phyloP scores from a whole-genome alignment of 805 yeast genomes.

The Isabelozyma gotoi region DNA sequence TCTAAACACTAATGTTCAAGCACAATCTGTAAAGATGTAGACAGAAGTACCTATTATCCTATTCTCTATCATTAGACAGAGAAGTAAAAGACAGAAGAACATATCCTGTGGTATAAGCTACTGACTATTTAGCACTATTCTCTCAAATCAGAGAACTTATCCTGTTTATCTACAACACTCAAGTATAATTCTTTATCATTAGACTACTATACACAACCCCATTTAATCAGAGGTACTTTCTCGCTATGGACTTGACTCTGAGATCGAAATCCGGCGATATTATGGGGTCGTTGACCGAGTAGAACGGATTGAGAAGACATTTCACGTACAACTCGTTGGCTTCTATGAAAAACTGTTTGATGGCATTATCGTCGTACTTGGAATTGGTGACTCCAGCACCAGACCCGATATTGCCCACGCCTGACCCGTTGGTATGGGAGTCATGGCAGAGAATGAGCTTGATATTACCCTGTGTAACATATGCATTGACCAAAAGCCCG shows the following conservation, averaged over 20 bases:
- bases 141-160: too few species aligned
- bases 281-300: constrained; percentile 72
- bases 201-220: too few species aligned
- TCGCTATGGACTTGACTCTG: constrained; percentile 68
- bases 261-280: constrained; percentile 72
- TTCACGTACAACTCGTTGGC: constrained; percentile 87
- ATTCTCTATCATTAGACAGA: too few species aligned
- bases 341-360: constrained; percentile 81
- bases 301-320: constrained; percentile 83
- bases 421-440: constrained; percentile 50
- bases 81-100: too few species aligned
- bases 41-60: too few species aligned
- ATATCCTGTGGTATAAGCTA: too few species aligned
- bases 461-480: constrained; percentile 82
- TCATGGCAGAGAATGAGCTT: constrained; percentile 65
- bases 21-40: too few species aligned
- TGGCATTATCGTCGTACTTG: constrained; percentile 60
- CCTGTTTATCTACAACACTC: too few species aligned
- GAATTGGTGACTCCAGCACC: constrained; percentile 4
- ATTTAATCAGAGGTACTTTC: constrained; percentile 58
- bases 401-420: constrained; percentile 6
- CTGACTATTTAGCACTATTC: too few species aligned
- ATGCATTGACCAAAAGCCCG: constrained; percentile 79
- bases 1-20: too few species aligned
- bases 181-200: too few species aligned